Base-by-base conservation (phyloP, 2,329 filamentous ascomycete genomes). In the Rachicladosporium sp. region DNA sequence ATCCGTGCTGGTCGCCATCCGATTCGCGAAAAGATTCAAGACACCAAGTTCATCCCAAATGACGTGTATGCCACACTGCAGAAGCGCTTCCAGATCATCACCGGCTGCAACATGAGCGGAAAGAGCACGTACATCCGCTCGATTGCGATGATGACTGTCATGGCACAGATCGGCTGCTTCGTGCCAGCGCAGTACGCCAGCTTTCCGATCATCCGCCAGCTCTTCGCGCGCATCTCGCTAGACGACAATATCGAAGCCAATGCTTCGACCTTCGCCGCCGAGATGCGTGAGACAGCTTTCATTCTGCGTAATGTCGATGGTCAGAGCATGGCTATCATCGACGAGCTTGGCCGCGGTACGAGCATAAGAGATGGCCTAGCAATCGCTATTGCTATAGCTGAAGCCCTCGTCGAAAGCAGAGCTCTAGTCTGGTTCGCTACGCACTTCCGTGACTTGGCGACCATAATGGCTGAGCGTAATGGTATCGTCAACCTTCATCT, bases 31-130 rank as follows among this genome's bases (percentile, higher is more conserved):
- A 82, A 78, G 54, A 74, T 79, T 2, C 76, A 84, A 47, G 63
- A 67, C 1, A 71, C 70, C 31, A 76, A 74, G 13, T 93, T 83
- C 54, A 69, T 96, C 3, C 83, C 91, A 0, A 96, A 96, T 47
- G 88, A 96, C 53, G 83, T 88, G 21, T 96, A 88, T 51, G 81
- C 85, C 2, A 82, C 80, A 0, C 72, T 81, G 29, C 78, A 89
- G 44, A 78, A 78, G 29, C 77, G 88, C 2, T 93, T 95, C 52
- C 88, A 96, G 48, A 82, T 96, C 45, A 80, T 98, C 46, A 96
- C 89, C 0, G 89, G 91, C 3, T 93, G 85, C 58, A 98, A 98
- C 52, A 98, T 98, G 91, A 93, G 86, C 50, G 91, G 88, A 1
- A 98, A 96, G 59, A 93, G 83, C 47, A 98, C 88, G 0, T 96